Evolutionary conservation across 345 rosid species (phyloP).

Genomic region (Eucalyptus viminalis): DNA sequence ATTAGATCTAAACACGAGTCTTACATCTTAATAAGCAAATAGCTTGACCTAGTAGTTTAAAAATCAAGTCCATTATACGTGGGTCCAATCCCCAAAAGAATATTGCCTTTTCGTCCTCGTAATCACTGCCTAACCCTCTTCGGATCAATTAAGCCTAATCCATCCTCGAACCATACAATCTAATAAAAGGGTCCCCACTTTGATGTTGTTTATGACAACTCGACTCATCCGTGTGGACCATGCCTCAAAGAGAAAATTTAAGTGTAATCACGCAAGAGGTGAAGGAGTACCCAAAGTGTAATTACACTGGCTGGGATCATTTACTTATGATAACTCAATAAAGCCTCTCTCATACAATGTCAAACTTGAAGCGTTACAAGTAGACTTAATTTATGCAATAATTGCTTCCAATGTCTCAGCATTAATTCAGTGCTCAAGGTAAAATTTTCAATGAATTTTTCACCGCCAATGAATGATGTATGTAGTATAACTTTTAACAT

Average conservation of each 20-base stretch:
- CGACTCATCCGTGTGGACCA: not conserved
- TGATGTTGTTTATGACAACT: not conserved
- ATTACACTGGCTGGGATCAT: too few relatives aligned
- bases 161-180: not conserved
- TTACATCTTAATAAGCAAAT: not conserved
- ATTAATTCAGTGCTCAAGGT: not conserved
- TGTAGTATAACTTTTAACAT: not conserved
- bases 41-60: not conserved
- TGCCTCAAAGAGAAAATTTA: not conserved
- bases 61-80: not conserved
- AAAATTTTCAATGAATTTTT: not conserved
- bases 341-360: not conserved
- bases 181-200: not conserved
- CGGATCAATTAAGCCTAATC: not conserved
- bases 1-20: not conserved
- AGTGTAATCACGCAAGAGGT: too few relatives aligned
- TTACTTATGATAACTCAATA: too few relatives aligned
- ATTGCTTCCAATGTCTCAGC: not conserved
- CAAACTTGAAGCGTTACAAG: not conserved
- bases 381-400: not conserved
- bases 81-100: not conserved
- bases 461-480: not conserved
- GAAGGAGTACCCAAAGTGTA: too few relatives aligned
- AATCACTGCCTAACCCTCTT: not conserved
- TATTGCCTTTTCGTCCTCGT: not conserved